Evolutionary conservation across 345 rosid genomes (phyloP), one percentile per base, ranked within the genome.

Genomic region (Boechera stricta): DNA sequence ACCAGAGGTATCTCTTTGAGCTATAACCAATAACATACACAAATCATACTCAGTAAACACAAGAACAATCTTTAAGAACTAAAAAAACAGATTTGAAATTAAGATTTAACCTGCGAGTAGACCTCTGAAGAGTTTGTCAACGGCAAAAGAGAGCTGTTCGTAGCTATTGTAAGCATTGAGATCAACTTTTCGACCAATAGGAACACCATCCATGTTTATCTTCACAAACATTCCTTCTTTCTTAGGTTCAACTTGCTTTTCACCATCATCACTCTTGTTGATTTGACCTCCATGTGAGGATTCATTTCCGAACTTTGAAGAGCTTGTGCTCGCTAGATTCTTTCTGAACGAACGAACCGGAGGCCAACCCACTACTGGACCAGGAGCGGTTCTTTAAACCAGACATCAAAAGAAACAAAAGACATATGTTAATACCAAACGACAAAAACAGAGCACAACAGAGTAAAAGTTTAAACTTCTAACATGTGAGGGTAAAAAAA

Each of bases 301-400:
- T 53, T 86, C 94, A 63, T 80, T 64, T 61, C 82, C 67, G 9
- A 76, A 81, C 71, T 93, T 93, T 49, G 93, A 81, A 55, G 87
- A 83, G 78, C 90, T 86, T 84, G 79, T 71, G 82, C 80, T 80
- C 53, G 94, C 90, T 69, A 96, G 89, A 73, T 96, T 96, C 87
- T 87, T 96, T 90, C 98, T 87, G 49, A 85, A 90, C 10, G 98
- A 88, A 26, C 99, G 91, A 74, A 96, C 86, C 66, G 99, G 99
- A 65, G 99, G 99, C 98, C 99, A 96, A 38, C 99, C 99, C 35
- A 96, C 98, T 4, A 96, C 95, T 77, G 98, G 89, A 79, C 91
- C 93, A 74, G 98, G 93, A 62, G 98, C 98, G 57, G 88, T 86
- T 82, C 99, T 95, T 83, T 24, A 24, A 3, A 58, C 16, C 59